A percentile compares a stretch with the other conserved stretches of the same genome.
Evolutionary conservation across 2,329 filamentous ascomycete genomes (phyloP).

Genomic region (Ascochyta pisi): DNA sequence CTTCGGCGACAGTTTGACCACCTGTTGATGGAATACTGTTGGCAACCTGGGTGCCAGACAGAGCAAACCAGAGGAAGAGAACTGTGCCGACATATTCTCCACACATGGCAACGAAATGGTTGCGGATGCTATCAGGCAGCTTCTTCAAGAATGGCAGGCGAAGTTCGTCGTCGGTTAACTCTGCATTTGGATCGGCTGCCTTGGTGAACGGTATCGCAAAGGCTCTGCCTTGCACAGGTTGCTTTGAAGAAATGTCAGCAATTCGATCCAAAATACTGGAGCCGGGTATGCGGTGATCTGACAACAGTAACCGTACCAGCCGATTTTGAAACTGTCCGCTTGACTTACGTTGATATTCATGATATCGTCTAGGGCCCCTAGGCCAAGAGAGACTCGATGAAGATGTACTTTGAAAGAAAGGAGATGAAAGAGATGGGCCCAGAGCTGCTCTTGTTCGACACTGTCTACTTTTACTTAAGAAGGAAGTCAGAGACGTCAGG

Average conservation of each 20-base stretch:
- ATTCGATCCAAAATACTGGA: neutral
- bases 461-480: neutral
- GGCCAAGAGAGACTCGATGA: neutral
- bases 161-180: slow-evolving; percentile 19
- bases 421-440: neutral
- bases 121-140: slow-evolving; percentile 21
- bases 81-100: slow-evolving; percentile 52
- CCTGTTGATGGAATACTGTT: slow-evolving; percentile 39
- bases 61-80: slow-evolving; percentile 51
- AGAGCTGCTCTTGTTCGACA: neutral
- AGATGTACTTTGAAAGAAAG: too few relatives aligned
- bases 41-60: slow-evolving; percentile 50
- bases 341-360: slow-evolving; percentile 18
- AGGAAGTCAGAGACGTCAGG: neutral
- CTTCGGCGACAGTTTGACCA: slow-evolving; percentile 25
- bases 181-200: slow-evolving; percentile 17
- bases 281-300: neutral
- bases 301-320: neutral
- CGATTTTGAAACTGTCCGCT: neutral
- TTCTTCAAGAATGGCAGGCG: slow-evolving; percentile 18
- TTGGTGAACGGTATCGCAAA: slow-evolving; percentile 25
- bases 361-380: neutral
- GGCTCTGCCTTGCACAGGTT: slow-evolving; percentile 22
- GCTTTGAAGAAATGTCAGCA: neutral
- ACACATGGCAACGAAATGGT: slow-evolving; percentile 28